phyloP scores from a whole-genome alignment of 2,329 filamentous ascomycete species.

The Verticillium nubilum region DNA sequence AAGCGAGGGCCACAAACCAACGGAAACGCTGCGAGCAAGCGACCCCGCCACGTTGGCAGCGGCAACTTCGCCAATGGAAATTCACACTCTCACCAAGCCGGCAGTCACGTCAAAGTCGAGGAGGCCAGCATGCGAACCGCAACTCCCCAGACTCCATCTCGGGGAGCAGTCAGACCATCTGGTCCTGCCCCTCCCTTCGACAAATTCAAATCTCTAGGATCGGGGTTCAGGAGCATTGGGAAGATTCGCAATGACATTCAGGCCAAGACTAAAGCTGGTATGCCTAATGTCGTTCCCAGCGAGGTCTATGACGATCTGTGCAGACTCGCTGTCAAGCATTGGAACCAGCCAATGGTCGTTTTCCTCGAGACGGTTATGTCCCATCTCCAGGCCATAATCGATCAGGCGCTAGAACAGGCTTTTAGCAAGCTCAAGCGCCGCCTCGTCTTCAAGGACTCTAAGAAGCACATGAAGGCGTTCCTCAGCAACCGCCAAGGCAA shows the following conservation, averaged over 20 bases:
- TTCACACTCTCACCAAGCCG: neutral
- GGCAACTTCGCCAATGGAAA: too few species aligned
- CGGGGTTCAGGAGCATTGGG: slow-evolving; percentile 37
- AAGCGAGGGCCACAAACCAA: slow-evolving; percentile 14
- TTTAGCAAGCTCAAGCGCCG: slow-evolving; percentile 41
- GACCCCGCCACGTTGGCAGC: neutral
- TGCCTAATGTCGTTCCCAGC: slow-evolving; percentile 53
- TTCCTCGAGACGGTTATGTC: slow-evolving; percentile 43
- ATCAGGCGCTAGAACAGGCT: slow-evolving; percentile 38
- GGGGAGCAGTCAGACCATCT: slow-evolving; percentile 1
- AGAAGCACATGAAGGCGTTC: slow-evolving; percentile 36
- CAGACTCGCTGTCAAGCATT: slow-evolving; percentile 50
- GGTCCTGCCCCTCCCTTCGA: slow-evolving; percentile 26
- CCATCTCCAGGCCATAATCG: slow-evolving; percentile 40
- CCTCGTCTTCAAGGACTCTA: slow-evolving; percentile 43
- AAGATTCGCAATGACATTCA: slow-evolving; percentile 51
- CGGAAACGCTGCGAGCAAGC: slow-evolving; percentile 11
- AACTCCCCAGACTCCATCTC: slow-evolving; percentile 9
- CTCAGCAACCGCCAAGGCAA: slow-evolving; percentile 31
- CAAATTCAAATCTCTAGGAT: slow-evolving; percentile 30
- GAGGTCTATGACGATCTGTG: slow-evolving; percentile 56
- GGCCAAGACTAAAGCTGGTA: slow-evolving; percentile 48
- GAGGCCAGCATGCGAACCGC: slow-evolving; percentile 10
- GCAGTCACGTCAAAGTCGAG: slow-evolving; percentile 30
- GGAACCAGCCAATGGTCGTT: slow-evolving; percentile 46